Evolutionary conservation across 2,329 filamentous ascomycete species (phyloP).

Genomic region (Westerdykella sp.): DNA sequence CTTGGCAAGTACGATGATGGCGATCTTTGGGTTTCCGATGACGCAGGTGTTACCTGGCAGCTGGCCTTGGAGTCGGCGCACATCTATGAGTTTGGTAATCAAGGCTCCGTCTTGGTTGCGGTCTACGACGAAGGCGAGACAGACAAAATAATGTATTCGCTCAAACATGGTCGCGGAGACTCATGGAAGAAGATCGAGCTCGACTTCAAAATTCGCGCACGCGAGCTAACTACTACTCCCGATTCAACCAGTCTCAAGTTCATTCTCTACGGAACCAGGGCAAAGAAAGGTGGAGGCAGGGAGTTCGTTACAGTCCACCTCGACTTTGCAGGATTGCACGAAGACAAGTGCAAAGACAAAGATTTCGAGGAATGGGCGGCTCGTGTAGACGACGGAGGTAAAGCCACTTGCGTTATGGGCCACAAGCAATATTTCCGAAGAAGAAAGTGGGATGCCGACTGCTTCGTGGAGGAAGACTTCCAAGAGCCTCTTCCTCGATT

Average conservation of each 20-base stretch:
- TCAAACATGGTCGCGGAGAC: conserved; percentile 70
- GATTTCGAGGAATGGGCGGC: conserved; percentile 90
- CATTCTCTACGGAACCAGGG: conserved; percentile 59
- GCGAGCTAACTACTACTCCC: conserved; percentile 75
- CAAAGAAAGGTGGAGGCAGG: conserved; percentile 42
- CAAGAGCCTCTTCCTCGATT: conserved; percentile 66
- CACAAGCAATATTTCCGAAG: conserved; percentile 83
- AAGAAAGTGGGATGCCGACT: conserved; percentile 80
- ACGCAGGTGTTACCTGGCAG: conserved; percentile 82
- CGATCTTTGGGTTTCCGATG: conserved; percentile 80
- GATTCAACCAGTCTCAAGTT: conserved; percentile 94
- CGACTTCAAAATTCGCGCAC: conserved; percentile 62
- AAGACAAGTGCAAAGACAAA: conserved; percentile 66
- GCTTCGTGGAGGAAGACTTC: conserved; percentile 82
- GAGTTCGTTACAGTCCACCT: conserved; percentile 65
- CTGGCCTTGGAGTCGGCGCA: conserved; percentile 71
- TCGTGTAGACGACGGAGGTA: conserved; percentile 68
- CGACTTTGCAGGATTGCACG: conserved; percentile 76
- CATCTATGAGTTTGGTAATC: conserved; percentile 94
- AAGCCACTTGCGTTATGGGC: conserved; percentile 89
- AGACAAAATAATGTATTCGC: conserved; percentile 65
- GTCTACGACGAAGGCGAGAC: conserved; percentile 62
- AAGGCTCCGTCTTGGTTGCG: conserved; percentile 82
- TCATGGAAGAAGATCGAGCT: conserved; percentile 71
- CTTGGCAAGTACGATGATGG: conserved; percentile 67